Evolutionary conservation across 2,329 filamentous ascomycete genomes (phyloP).

Genomic region (Diaporthe sp.): DNA sequence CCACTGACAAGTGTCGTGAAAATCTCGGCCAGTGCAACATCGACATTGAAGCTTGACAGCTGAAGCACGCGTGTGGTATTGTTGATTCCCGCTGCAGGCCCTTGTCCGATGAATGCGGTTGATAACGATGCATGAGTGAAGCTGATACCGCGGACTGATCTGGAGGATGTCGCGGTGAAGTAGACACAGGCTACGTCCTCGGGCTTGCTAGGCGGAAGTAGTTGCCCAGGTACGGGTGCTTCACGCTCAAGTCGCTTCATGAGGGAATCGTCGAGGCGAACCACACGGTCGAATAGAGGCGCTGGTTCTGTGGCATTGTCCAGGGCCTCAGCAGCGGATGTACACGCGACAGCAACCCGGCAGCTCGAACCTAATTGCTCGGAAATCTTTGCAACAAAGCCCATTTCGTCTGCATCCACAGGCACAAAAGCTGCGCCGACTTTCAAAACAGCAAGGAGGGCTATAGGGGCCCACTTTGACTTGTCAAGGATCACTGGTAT

Average conservation of each 20-base stretch:
- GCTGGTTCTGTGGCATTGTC: slow-evolving; percentile 9
- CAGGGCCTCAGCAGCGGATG: slow-evolving; percentile 38
- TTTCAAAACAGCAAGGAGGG: slow-evolving; percentile 77
- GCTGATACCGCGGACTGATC: slow-evolving; percentile 71
- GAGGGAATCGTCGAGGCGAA: slow-evolving; percentile 38
- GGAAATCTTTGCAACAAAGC: slow-evolving; percentile 46
- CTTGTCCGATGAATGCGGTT: slow-evolving; percentile 67
- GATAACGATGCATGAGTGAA: slow-evolving; percentile 73
- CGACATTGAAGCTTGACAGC: slow-evolving; percentile 69
- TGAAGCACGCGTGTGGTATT: slow-evolving; percentile 69
- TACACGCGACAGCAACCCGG: slow-evolving; percentile 39
- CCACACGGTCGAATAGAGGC: slow-evolving; percentile 39
- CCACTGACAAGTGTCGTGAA: slow-evolving; percentile 69
- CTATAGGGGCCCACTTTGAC: slow-evolving; percentile 76
- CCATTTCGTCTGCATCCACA: slow-evolving; percentile 61
- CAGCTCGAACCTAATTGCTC: slow-evolving; percentile 41
- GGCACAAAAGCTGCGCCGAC: slow-evolving; percentile 66
- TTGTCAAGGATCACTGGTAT: slow-evolving; percentile 80
- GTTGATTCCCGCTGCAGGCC: slow-evolving; percentile 63
- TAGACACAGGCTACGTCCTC: slow-evolving; percentile 72
- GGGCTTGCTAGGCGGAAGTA: slow-evolving; percentile 49
- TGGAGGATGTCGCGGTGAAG: slow-evolving; percentile 70
- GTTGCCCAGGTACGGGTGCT: slow-evolving; percentile 41
- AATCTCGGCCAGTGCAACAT: slow-evolving; percentile 67
- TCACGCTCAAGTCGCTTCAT: slow-evolving; percentile 41